Base-by-base conservation (phyloP, 1,139 yeast genomes). In the Suhomyces bokatorum region DNA sequence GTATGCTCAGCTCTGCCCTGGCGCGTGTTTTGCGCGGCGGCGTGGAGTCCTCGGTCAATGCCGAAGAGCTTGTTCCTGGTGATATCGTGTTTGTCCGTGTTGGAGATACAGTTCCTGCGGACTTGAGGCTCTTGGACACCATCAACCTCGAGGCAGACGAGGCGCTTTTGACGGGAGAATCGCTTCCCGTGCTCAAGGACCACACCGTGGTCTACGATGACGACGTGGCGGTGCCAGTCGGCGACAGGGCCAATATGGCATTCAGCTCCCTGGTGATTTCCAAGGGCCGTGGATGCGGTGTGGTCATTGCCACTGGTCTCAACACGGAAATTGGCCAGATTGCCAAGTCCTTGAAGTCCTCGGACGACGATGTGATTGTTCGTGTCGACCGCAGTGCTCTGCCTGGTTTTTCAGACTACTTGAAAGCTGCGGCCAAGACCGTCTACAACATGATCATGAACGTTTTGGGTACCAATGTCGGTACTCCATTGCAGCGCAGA, bases 71-170 rank as follows among this genome's bases (percentile, higher is more conserved):
- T 26, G 93, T 85, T 12, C 91, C 91, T 2, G 95, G 95, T 47
- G 95, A 87, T 60, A 62, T 86, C 42, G 81, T 85, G 33, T 69
- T 71, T 46, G 73, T 86, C 44, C 75, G 74, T 53, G 87, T 84
- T 33, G 95, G 95, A 44, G 95, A 86, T 59, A 85, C 91, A 2
- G 70, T 86, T 37, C 95, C 95, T 14, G 93, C 93, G 5, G 95
- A 86, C 60, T 60, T 85, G 47, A 72, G 95, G 50, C 69, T 86
- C 39, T 54, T 82, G 40, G 83, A 78, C 35, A 59, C 78, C 40
- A 75, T 79, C 69, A 86, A 86, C 62, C 80, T 86, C 52, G 95
- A 86, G 62, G 80, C 90, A 9, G 95, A 86, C 59, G 95, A 86
- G 62, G 91, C 95, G 8, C 69, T 86, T 42, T 73, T 86, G 46